A percentile compares a stretch with the other conserved stretches of the same genome.
Conservation (phyloP, 164 flowering plant species). For the Paratinospora sagittata region DNA sequence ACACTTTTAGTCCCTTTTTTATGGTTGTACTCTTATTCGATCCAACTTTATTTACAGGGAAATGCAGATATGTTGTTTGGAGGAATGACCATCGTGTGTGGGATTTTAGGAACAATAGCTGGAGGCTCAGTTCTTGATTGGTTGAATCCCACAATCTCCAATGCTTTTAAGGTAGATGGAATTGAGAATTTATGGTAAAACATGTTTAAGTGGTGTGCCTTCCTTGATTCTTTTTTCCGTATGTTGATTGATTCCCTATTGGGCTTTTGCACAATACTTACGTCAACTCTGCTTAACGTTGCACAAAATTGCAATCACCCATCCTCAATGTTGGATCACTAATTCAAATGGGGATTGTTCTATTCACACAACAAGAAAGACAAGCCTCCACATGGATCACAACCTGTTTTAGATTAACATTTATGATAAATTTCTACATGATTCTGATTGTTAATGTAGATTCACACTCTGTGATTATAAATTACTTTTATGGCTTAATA, state of each 20-base stretch:
- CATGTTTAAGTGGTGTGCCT: not conserved
- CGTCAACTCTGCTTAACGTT: not conserved
- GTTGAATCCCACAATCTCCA: slow-evolving; percentile 56
- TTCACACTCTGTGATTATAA: not conserved
- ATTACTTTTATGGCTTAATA: not conserved
- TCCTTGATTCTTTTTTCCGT: not conserved
- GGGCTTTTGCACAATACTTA: not conserved
- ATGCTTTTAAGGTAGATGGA: slow-evolving; percentile 77
- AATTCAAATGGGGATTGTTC: not conserved
- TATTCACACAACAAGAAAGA: not conserved
- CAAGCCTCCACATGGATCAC: not conserved
- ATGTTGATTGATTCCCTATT: not conserved
- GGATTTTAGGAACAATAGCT: slow-evolving; percentile 76
- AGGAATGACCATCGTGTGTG: slow-evolving; percentile 74
- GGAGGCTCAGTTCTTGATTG: slow-evolving; percentile 76
- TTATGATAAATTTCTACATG: not conserved
- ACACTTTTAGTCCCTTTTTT: not conserved
- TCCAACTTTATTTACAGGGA: slow-evolving; percentile 30
- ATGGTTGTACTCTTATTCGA: not conserved
- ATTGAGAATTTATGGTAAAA: not conserved
- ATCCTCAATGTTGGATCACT: not conserved
- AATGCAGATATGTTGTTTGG: slow-evolving; percentile 85
- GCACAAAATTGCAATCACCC: not conserved
- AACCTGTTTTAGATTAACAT: not conserved
- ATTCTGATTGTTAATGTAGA: too few relatives aligned